A percentile compares a stretch with the other conserved stretches of the same genome.
phyloP scores from a whole-genome alignment of 192 early-diverging fungal species.

The Coemansia sp. region DNA sequence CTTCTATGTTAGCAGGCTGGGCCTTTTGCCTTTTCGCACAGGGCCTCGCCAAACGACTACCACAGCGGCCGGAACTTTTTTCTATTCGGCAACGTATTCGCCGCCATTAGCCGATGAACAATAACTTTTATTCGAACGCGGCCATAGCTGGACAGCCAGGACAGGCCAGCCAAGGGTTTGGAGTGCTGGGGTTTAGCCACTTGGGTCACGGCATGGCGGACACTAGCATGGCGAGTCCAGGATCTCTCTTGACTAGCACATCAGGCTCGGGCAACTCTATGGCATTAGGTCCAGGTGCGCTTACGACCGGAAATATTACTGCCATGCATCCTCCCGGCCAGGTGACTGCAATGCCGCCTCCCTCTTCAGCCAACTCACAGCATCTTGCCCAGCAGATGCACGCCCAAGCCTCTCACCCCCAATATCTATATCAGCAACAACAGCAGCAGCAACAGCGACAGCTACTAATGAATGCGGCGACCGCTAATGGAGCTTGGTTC shows the following conservation, averaged over 20 bases:
- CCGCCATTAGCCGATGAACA: slow-evolving; percentile 14
- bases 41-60: slow-evolving; percentile 9
- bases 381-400: slow-evolving; percentile 12
- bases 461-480: slow-evolving; percentile 7
- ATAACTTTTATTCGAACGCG: slow-evolving; percentile 7
- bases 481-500: not conserved
- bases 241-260: not conserved
- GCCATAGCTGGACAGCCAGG: slow-evolving; percentile 4
- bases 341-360: slow-evolving; percentile 9
- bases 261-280: not conserved
- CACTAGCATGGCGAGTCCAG: not conserved
- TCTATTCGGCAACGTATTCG: not conserved
- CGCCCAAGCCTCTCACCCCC: slow-evolving; percentile 6
- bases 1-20: slow-evolving; percentile 11
- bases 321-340: slow-evolving; percentile 17
- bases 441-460: slow-evolving; percentile 18
- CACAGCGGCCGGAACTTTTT: slow-evolving; percentile 4
- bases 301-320: slow-evolving; percentile 12
- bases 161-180: slow-evolving; percentile 3
- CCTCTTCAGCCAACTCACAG: not conserved
- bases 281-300: not conserved
- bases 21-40: slow-evolving; percentile 3
- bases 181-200: slow-evolving; percentile 47
- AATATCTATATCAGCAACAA: slow-evolving; percentile 29
- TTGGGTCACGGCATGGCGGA: slow-evolving; percentile 16